Conservation (phyloP, 2,329 filamentous ascomycete genomes). For the Colletotrichum abscissum region DNA sequence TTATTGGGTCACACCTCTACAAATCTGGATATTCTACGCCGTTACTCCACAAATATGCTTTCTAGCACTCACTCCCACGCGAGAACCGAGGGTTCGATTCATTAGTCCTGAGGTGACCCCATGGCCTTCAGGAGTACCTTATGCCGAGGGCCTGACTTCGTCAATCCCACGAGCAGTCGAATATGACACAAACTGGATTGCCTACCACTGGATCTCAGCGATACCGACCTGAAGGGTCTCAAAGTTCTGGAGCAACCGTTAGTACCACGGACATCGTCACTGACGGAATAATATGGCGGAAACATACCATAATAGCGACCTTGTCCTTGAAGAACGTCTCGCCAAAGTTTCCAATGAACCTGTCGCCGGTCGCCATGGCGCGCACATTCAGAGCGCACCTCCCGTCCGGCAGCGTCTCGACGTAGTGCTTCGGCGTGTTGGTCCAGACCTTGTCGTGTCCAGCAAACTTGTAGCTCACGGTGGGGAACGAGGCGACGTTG, state of each 20-base stretch:
- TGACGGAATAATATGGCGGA: neutral
- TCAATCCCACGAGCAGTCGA: neutral
- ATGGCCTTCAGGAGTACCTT: neutral
- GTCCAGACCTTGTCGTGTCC: constrained; percentile 30
- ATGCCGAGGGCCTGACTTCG: neutral
- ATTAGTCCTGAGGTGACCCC: neutral
- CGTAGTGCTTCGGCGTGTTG: constrained; percentile 33
- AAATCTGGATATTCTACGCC: neutral
- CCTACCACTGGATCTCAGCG: neutral
- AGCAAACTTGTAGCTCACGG: neutral
- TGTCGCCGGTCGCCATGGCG: constrained; percentile 32
- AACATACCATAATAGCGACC: constrained; percentile 27
- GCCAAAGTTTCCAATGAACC: constrained; percentile 39
- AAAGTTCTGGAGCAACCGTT: neutral
- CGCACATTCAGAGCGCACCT: constrained; percentile 37
- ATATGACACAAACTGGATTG: neutral
- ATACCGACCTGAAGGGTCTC: neutral
- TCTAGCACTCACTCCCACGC: neutral
- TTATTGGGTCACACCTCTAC: neutral
- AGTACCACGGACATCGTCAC: neutral
- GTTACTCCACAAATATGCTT: neutral
- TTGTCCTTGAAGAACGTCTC: constrained; percentile 38
- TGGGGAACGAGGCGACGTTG: constrained; percentile 5
- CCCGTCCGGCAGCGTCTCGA: constrained; percentile 31
- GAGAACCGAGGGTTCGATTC: neutral